Base-by-base conservation (phyloP, 2,329 filamentous ascomycete genomes). In the Pseudopyricularia javanii region DNA sequence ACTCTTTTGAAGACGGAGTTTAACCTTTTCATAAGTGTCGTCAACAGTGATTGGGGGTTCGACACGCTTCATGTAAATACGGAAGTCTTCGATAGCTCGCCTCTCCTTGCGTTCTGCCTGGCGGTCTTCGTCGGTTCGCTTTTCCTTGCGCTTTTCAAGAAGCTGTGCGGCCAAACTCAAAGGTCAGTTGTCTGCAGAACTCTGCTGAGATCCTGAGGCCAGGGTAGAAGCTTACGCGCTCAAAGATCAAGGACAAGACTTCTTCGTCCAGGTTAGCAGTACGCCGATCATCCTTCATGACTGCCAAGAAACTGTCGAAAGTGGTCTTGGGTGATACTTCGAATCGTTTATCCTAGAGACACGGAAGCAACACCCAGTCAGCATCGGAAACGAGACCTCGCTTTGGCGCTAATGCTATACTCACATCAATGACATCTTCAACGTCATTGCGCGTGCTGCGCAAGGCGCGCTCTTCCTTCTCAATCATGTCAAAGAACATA, bases 401-500 rank as follows among this genome's bases (percentile, higher is more conserved):
- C 3, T 45, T 6, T 7, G 2, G 7, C 22, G 20, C 7, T 8
- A 34, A 2, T 7, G 11, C 3, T 26, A 20, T 14, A 72, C 83
- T 74, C 68, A 93, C 88, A 75, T 94, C 88, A 60, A 95, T 76
- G 59, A 93, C 88, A 69, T 95, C 90, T 58, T 93, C 73, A 37
- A 94, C 86, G 63, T 90, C 83, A 64, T 93, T 94, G 56, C 88
- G 79, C 49, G 85, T 84, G 50, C 81, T 83, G 56, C 91, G 85
- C 49, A 96, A 74, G n/a, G 85, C 83, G 54, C 87, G 82, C 63
- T 98, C 91, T 66, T 97, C 90, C 66, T 95, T 90, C 66, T 97
- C 93, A 26, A 97, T 78, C 49, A 91, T 74, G 65, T 98, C 93
- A 89, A 91, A 96, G 72, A 98, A 97, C 7, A 98, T 74, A 62